Evolutionary conservation across 1,284 basidiomycete species (phyloP), one percentile per base, ranked within the genome.

Genomic region (Apiotrichum akiyoshidainum): DNA sequence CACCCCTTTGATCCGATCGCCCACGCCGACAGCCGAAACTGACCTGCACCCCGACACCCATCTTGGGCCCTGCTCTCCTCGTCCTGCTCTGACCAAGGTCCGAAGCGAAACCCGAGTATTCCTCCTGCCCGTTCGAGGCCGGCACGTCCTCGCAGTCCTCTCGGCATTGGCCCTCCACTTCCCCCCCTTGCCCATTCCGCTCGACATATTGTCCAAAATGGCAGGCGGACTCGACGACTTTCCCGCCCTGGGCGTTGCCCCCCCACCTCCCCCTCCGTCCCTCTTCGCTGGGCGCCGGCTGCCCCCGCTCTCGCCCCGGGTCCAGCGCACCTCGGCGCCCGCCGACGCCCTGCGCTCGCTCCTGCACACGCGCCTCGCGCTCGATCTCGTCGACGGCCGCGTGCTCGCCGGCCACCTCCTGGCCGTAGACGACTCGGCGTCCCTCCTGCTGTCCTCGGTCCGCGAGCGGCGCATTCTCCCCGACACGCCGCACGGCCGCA

Each of bases 371-470:
- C 50, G 41, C 12, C 51, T 63, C 1, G 8, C 14, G 14, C 47
- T 63, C 8, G 46, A 37, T 9, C 56, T 63, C 17, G 11, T n/a
- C 6, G 61, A 63, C 58, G 61, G 58, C 1, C 55, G 61, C 19
- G 7, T 53, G 1, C 50, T 63, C 14, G 12, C 16, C 6, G 61
- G 61, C 46, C 22, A 52, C 17, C 61, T 63, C 8, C 39, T 55
- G 11, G 56, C 56, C 0, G 47, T 63, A 7, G 61, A 63, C 51
- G 26, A 39, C 46, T 12, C 33, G 31, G 50, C 41, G 17, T 33
- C 50, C n/a, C 55, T 63, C 16, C 61, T 63, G 2, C 58, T 63
- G 31, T 39, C 37, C 7, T 33, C 16, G 12, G 58, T 56, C n/a
- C 50, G 44, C 44, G 61, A 60, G 42, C 45, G 44, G 16, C 55